These are phyloP conservation scores for Geranomyces michiganensis DNA, from an alignment of 192 early-diverging fungal species.

Conservation along the genomic window DNA sequence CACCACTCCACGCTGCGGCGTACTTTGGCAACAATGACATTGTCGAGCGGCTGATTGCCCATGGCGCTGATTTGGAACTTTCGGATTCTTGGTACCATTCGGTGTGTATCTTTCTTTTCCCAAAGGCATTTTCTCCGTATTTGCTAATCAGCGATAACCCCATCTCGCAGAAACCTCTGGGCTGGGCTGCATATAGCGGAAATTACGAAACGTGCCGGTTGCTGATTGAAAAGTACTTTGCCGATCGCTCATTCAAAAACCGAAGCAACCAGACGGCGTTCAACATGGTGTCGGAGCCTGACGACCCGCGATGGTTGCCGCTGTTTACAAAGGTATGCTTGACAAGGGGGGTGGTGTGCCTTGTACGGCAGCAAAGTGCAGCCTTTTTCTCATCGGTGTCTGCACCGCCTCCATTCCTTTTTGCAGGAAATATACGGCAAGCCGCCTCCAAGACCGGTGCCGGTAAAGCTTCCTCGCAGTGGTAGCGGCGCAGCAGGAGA, in stretches of 20 bases:
- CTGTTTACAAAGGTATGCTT: slow-evolving; percentile 45
- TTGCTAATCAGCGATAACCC: too few relatives aligned
- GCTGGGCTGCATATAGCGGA: slow-evolving; percentile 86
- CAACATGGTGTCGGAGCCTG: slow-evolving; percentile 75
- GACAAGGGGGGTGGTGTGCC: too few relatives aligned
- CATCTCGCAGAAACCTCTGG: slow-evolving; percentile 64
- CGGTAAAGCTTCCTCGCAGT: too few relatives aligned
- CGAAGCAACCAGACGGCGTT: slow-evolving; percentile 75
- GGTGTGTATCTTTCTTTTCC: slow-evolving; percentile 12
- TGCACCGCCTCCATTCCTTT: too few relatives aligned
- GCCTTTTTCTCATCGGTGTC: too few relatives aligned
- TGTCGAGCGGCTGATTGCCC: slow-evolving; percentile 66
- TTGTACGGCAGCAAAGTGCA: too few relatives aligned
- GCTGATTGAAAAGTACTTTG: slow-evolving; percentile 76
- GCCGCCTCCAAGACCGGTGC: background rate
- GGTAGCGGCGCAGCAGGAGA: too few relatives aligned
- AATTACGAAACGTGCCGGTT: slow-evolving; percentile 69
- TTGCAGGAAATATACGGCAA: background rate
- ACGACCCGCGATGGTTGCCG: slow-evolving; percentile 52
- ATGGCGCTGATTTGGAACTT: slow-evolving; percentile 78
- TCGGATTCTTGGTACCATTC: slow-evolving; percentile 84
- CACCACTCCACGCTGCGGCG: slow-evolving; percentile 80
- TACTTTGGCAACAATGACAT: slow-evolving; percentile 77
- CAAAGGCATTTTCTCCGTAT: background rate
- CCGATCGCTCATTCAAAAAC: slow-evolving; percentile 77